Percentiles rank a stretch among this genome's conserved stretches.
phyloP scores from a whole-genome alignment of 179 eudicot genomes.

The Camellia oleifera region DNA sequence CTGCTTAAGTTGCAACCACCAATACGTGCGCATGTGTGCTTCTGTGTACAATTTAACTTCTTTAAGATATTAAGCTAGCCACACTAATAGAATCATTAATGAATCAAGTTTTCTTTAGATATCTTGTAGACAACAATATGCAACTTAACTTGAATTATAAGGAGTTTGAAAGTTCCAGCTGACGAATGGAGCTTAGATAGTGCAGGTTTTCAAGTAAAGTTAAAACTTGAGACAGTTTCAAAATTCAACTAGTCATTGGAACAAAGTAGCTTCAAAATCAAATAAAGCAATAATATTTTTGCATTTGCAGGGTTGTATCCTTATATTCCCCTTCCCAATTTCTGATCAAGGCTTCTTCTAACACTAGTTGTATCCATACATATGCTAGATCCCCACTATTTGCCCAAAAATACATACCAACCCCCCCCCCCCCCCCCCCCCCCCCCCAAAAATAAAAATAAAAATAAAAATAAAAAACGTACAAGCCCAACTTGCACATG shows the following conservation, averaged over 20 bases:
- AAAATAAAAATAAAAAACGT: no score
- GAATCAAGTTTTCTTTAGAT: not conserved
- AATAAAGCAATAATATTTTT: not conserved
- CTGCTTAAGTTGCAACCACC: not conserved
- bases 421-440: no score
- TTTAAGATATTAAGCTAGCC: conserved; percentile 1
- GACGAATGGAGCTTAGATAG: not conserved
- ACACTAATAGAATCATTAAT: not conserved
- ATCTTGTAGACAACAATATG: not conserved
- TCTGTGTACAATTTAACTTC: not conserved
- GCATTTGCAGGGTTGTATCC: not conserved
- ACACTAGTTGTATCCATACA: not conserved
- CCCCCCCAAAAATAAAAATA: no score
- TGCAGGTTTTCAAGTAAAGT: conserved; percentile 3
- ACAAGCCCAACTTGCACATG: no score
- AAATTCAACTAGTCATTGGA: not conserved
- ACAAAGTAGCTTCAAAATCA: not conserved
- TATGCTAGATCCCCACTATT: not conserved
- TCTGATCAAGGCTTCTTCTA: not conserved
- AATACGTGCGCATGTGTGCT: not conserved
- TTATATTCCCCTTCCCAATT: not conserved
- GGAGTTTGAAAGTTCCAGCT: not conserved
- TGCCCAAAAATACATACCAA: no score
- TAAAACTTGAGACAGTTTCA: not conserved
- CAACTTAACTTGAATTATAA: not conserved